Evolutionary conservation across 163 green algal genomes (phyloP), one percentile per base, ranked within the genome.

Genomic region (Scenedesmus sp.): DNA sequence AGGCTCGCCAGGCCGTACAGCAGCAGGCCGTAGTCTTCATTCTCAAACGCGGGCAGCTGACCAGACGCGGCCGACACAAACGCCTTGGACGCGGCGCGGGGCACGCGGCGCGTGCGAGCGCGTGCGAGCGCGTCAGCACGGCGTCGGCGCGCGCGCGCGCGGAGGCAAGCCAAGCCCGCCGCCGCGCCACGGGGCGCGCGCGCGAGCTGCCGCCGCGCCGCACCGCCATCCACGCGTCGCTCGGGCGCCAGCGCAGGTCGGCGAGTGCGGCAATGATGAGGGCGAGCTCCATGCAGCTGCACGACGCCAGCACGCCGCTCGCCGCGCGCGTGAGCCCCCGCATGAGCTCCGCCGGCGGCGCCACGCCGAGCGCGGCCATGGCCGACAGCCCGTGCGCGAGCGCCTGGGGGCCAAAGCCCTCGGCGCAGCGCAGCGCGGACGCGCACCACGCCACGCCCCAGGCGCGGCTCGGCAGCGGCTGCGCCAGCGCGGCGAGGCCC

Each of bases 21-120:
- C 53, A 87, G 67, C 60, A 84, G 69, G 15, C 69, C 83, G 29
- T 69, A 84, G 70, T 87, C 78, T 28, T 87, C 83, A 34, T 78
- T 75, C 77, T 83, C 60, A 75, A 67, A 83, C n/a, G 67, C 58
- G 17, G 77, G 77, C 34, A 83, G 77, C 69, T 78, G 77, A 48
- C 64, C 47, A 5, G 60, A 64, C 26, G 63, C 60, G 26, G 69
- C 58, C 14, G 54, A 51, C 47, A 73, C 42, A 74, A 81, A 81
- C 14, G 53, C 63, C 74, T 81, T 53, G 10, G n/a, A n/a, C n/a
- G n/a, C n/a, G n/a, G n/a, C n/a, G n/a, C n/a, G n/a, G n/a, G n/a
- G n/a, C n/a, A n/a, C n/a, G n/a, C n/a, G n/a, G n/a, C n/a, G n/a
- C n/a, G n/a, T n/a, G n/a, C n/a, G n/a, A n/a, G n/a, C n/a, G n/a